phyloP scores from a whole-genome alignment of 352 stramenopile species.

The Proteromonas lacertae region DNA sequence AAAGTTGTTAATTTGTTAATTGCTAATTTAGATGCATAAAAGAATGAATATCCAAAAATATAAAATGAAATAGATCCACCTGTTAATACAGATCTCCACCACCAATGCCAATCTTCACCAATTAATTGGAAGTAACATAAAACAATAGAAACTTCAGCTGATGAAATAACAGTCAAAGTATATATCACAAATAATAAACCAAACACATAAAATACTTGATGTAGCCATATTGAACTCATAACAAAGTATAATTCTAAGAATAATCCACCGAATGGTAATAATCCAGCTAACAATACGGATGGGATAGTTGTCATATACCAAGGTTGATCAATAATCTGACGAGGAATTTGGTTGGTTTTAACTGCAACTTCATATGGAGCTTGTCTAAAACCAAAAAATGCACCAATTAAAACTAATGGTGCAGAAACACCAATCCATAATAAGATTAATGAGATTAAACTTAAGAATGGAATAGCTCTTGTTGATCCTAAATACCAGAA shows the following conservation, averaged over 20 bases:
- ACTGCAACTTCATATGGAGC: conserved; percentile 33
- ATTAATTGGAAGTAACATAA: conserved; percentile 95
- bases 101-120: conserved; percentile 93
- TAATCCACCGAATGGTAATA: conserved; percentile 83
- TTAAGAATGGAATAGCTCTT: conserved; percentile 60
- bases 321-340: conserved; percentile 40
- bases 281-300: conserved; percentile 34
- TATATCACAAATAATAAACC: conserved; percentile 84
- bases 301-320: conserved; percentile 60
- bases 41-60: conserved; percentile 56
- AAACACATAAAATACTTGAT: conserved; percentile 93
- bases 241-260: conserved; percentile 99
- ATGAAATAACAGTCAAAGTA: conserved; percentile 79
- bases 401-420: conserved; percentile 82
- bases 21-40: conserved; percentile 21
- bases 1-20: conserved; percentile 21
- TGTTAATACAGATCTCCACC: conserved; percentile 86
- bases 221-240: conserved; percentile 80
- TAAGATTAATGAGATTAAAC: conserved; percentile 77
- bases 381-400: conserved; percentile 80
- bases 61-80: conserved; percentile 65
- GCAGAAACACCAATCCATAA: conserved; percentile 92
- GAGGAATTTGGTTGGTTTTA: conserved; percentile 70
- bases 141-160: conserved; percentile 89
- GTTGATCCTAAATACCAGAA: conserved; percentile 64